phyloP scores from a whole-genome alignment of 306 rosid genomes.

The Coriaria nepalensis region DNA sequence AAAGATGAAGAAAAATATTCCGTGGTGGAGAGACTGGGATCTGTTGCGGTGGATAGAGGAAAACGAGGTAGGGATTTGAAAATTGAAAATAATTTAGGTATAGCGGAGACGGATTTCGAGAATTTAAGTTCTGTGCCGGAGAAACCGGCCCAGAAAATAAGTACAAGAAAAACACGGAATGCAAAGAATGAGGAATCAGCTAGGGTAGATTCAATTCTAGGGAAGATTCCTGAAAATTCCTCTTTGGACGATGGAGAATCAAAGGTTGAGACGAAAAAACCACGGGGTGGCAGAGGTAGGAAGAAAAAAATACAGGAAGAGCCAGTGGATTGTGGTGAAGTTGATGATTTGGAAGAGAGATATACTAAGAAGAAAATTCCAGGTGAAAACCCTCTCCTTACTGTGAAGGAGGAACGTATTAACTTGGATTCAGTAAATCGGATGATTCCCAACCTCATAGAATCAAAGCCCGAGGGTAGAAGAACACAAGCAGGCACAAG shows the following conservation, averaged over 20 bases:
- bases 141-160: constrained; percentile 2
- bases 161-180: constrained; percentile 15
- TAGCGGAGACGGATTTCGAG: constrained; percentile 5
- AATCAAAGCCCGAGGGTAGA: too few relatives aligned
- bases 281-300: constrained; percentile 15
- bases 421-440: too few relatives aligned
- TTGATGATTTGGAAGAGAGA: constrained; percentile 8
- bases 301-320: constrained; percentile 21
- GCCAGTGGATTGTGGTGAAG: constrained; percentile 3
- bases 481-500: too few relatives aligned
- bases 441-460: too few relatives aligned
- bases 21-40: not conserved
- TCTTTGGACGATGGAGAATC: constrained; percentile 13
- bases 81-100: not conserved
- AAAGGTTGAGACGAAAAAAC: constrained; percentile 24
- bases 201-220: constrained; percentile 3
- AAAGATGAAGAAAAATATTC: constrained; percentile 11
- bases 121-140: constrained; percentile 1
- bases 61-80: constrained; percentile 16
- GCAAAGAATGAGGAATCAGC: constrained; percentile 14
- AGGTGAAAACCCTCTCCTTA: too few relatives aligned
- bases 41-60: constrained; percentile 6
- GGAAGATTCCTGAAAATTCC: constrained; percentile 17
- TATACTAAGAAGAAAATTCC: too few relatives aligned
- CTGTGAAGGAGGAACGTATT: too few relatives aligned